These are phyloP conservation scores for Pichia californica DNA, from an alignment of 805 yeast species.

Conservation along the genomic window DNA sequence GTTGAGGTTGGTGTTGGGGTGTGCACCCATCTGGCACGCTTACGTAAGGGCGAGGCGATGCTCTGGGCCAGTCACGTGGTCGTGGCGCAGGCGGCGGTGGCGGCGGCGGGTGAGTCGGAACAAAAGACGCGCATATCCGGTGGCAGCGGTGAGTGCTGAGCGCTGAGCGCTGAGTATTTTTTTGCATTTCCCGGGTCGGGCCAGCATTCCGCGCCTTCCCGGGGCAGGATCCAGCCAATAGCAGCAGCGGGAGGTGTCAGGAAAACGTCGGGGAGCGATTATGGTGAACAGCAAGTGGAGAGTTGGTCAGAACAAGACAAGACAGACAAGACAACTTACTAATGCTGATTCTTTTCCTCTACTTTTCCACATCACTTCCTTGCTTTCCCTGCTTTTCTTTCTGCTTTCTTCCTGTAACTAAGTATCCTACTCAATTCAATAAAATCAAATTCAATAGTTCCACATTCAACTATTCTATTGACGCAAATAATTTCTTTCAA, in stretches of 20 bases:
- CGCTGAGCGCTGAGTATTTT: neutral
- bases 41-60: neutral
- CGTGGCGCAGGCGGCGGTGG: neutral
- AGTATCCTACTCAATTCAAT: too few species aligned
- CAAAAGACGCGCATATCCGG: neutral
- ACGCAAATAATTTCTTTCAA: too few species aligned
- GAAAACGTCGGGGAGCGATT: neutral
- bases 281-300: neutral
- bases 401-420: too few species aligned
- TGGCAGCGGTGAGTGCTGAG: neutral
- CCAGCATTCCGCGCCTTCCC: neutral
- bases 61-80: slow-evolving; percentile 1
- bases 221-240: neutral
- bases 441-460: too few species aligned
- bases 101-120: too few species aligned
- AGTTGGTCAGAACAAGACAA: too few species aligned
- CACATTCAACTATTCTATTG: too few species aligned
- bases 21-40: neutral
- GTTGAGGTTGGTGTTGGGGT: neutral
- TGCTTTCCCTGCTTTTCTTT: too few species aligned
- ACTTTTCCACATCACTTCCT: too few species aligned
- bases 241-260: slow-evolving; percentile 1
- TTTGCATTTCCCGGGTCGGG: slow-evolving; percentile 3
- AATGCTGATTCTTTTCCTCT: too few species aligned
- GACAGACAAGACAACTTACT: too few species aligned